Base-by-base conservation (phyloP, 768 basidiomycete genomes). In the Auriscalpium vulgare region DNA sequence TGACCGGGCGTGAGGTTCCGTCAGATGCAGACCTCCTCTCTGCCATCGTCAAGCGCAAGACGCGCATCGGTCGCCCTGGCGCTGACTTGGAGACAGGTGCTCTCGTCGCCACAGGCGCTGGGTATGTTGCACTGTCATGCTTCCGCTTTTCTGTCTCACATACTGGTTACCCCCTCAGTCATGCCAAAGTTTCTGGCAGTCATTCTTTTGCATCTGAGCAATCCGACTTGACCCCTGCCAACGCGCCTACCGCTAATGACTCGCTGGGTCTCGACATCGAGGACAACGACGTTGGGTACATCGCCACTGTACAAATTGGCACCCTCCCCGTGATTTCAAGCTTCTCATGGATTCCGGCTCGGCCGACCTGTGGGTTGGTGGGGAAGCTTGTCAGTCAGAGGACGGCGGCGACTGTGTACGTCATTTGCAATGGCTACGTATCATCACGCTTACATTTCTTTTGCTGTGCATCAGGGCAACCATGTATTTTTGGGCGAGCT, bases 181-280 rank as follows among this genome's bases (percentile, higher is more conserved):
- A 29, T 29, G 29, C 29, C 29, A 29, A 29, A 29, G 29, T 1
- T 4, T 29, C 29, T 7, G 29, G 29, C 29, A 29, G 29, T 29
- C 29, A 29, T 7, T 29, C 29, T 29, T 60, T 71, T 17, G 80
- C 75, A 5, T 65, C 68, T 2, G 53, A 36, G 1, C 62, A 66
- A 35, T 67, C 71, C 36, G 65, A 69, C 23, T 70, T 88, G 35
- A 78, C 82, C 6, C 16, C 51, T 4, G 76, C 78, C 14, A 71
- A 69, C 50, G 46, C 63, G 11, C 76, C 80, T 23, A 70, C 77
- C 17, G 66, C 73, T 14, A 67, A 63, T 59, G 73, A 85, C 65
- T 80, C 87, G 40, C 72, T 90, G 43, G 86, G 84, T 8, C 74
- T 91, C 52, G 76, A 81, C 63, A 88, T 91, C 54, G 82, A 88